These are phyloP conservation scores for Eucalyptus victrix DNA, from an alignment of 345 rosid genomes.

Conservation along the genomic window DNA sequence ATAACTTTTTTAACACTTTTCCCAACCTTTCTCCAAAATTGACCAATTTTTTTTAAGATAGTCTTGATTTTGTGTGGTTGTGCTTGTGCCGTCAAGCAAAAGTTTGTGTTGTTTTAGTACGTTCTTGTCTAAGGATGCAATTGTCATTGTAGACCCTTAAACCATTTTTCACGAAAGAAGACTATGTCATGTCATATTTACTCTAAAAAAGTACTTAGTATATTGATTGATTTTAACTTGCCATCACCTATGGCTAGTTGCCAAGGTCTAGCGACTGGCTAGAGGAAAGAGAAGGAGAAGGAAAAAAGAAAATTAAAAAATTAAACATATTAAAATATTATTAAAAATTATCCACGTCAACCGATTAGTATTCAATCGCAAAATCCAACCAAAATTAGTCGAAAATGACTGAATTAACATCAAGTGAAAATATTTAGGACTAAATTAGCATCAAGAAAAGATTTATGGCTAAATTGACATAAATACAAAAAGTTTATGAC, in stretches of 20 bases:
- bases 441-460: fast-evolving
- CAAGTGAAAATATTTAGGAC: too few relatives aligned
- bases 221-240: background rate
- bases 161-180: background rate
- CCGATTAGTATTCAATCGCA: fast-evolving
- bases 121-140: background rate
- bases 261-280: fast-evolving
- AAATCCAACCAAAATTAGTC: fast-evolving
- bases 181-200: background rate
- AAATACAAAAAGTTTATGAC: too few relatives aligned
- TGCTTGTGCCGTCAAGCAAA: background rate
- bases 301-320: too few relatives aligned
- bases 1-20: too few relatives aligned
- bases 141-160: background rate
- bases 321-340: too few relatives aligned
- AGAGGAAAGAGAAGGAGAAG: fast-evolving
- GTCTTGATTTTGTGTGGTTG: background rate
- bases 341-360: too few relatives aligned
- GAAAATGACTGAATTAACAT: fast-evolving
- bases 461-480: fast-evolving
- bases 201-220: background rate
- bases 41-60: background rate
- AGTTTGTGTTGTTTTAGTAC: background rate
- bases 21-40: background rate
- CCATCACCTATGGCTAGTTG: too few relatives aligned